Evolutionary conservation across 805 yeast species (phyloP), one percentile per base, ranked within the genome.

Genomic region (Ogataea sp.): DNA sequence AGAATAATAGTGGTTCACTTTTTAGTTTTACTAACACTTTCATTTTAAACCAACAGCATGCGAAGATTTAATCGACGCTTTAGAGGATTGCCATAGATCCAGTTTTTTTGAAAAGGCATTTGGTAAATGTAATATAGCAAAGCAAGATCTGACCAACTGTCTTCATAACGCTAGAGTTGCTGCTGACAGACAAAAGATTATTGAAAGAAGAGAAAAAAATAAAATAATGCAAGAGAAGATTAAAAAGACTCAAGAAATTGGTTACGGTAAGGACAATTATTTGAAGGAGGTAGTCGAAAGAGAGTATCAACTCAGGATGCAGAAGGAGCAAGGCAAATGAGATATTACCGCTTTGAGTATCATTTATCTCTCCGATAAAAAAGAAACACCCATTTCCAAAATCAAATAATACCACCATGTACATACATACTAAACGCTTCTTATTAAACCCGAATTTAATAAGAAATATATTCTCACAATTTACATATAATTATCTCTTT

Each of bases 41-140:
- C 13, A 6, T 10, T 20, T 14, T 13, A 32, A n/a, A 6, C 5
- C 17, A 20, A 20, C 41, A 72, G 83, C 83, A 16, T 90, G 98
- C 59, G 78, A 74, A 38, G 84, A 81, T 44, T 71, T 87, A 31
- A 87, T 93, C 58, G 80, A 81, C 44, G 96, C 95, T 0, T 71
- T 90, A 6, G 95, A 90, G 51, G 81, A 85, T 55, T 90, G 98
- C 57, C 96, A 89, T 52, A 71, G 76, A 42, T 70, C 70, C 39
- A 82, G 79, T 40, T 82, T 79, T 48, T 49, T 83, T 43, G 71
- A 75, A 47, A 76, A 83, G 56, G 79, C 84, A 7, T 65, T 86
- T 48, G 97, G 97, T 21, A 68, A 75, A 43, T 90, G 98, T 63
- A 86, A 87, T 60, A 78, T 79, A 39, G 80, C 83, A 51, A 88